Evolutionary conservation across 495 filamentous ascomycete genomes (phyloP).

Genomic region (Podospora appendiculata): DNA sequence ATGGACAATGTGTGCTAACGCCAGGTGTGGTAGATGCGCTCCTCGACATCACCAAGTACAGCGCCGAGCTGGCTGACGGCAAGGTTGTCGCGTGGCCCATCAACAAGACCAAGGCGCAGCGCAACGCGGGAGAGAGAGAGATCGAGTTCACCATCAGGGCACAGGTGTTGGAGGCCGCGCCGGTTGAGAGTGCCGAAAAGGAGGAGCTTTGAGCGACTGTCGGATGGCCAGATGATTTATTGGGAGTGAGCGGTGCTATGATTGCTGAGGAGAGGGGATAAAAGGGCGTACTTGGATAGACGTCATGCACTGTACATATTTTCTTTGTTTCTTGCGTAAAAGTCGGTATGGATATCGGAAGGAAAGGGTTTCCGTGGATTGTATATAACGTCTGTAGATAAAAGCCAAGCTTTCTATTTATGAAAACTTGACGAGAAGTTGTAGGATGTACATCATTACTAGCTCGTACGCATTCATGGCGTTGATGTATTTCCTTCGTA

Average conservation of each 20-base stretch:
- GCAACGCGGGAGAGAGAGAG: conserved; percentile 7
- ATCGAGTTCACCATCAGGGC: conserved; percentile 24
- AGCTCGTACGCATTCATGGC: no score
- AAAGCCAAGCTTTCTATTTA: no score
- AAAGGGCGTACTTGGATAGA: not conserved
- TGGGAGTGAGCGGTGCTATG: no score
- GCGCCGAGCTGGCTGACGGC: conserved; percentile 13
- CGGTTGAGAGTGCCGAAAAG: conserved; percentile 6
- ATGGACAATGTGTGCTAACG: no score
- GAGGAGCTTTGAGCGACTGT: conserved; percentile 7
- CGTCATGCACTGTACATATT: not conserved
- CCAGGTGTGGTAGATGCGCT: conserved; percentile 12
- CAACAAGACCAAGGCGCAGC: conserved; percentile 14
- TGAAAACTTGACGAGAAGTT: no score
- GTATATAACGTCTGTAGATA: no score
- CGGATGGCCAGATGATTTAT: not conserved
- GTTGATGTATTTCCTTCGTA: no score
- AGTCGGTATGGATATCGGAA: no score
- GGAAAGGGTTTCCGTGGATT: no score
- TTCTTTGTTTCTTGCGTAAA: not conserved
- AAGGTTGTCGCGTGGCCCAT: conserved; percentile 24
- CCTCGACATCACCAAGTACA: conserved; percentile 22
- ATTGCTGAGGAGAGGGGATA: no score
- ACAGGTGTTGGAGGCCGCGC: conserved; percentile 9
- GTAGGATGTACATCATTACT: no score